A percentile compares a stretch with the other conserved stretches of the same genome.
phyloP scores from a whole-genome alignment of 352 stramenopile genomes.

The Phytophthora colocasiae region DNA sequence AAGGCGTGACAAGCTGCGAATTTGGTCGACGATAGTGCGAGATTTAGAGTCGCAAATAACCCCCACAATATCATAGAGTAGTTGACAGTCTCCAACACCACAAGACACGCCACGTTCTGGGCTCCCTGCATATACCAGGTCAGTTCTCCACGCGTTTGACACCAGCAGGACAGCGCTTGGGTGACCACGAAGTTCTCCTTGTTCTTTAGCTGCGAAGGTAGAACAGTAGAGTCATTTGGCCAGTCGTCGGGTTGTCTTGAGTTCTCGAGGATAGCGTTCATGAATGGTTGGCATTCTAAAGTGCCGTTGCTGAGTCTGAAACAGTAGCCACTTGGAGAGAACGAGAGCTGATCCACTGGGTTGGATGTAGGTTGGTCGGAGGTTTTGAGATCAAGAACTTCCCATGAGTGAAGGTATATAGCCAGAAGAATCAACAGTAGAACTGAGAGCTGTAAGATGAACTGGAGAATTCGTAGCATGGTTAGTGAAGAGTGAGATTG shows the following conservation, averaged over 20 bases:
- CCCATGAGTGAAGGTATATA: conserved; percentile 42
- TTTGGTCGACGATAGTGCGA: conserved; percentile 24
- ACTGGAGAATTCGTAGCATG: conserved; percentile 31
- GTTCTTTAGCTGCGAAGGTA: conserved; percentile 8
- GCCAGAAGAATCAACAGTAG: conserved; percentile 38
- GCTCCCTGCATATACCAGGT: conserved; percentile 62
- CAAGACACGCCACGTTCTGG: conserved; percentile 62
- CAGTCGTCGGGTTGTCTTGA: conserved; percentile 16
- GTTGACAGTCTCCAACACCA: conserved; percentile 61
- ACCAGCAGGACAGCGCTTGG: conserved; percentile 56
- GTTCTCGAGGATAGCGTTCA: conserved; percentile 45
- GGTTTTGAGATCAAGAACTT: conserved; percentile 36
- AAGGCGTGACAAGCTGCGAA: conserved; percentile 33
- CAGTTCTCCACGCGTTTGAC: conserved; percentile 33
- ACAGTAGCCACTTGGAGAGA: conserved; percentile 60
- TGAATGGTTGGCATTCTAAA: conserved; percentile 49
- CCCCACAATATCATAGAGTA: conserved; percentile 60
- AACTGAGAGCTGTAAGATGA: conserved; percentile 37
- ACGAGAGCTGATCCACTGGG: conserved; percentile 34
- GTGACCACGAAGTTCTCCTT: conserved; percentile 28
- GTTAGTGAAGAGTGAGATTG: not conserved
- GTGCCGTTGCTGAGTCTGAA: conserved; percentile 40
- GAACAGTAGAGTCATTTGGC: conserved; percentile 13
- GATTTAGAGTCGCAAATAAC: conserved; percentile 32
- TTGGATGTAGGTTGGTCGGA: not conserved